A percentile compares a stretch with the other conserved stretches of the same genome.
Evolutionary conservation across 257 asterid genomes (phyloP).

Genomic region (Striga asiatica): DNA sequence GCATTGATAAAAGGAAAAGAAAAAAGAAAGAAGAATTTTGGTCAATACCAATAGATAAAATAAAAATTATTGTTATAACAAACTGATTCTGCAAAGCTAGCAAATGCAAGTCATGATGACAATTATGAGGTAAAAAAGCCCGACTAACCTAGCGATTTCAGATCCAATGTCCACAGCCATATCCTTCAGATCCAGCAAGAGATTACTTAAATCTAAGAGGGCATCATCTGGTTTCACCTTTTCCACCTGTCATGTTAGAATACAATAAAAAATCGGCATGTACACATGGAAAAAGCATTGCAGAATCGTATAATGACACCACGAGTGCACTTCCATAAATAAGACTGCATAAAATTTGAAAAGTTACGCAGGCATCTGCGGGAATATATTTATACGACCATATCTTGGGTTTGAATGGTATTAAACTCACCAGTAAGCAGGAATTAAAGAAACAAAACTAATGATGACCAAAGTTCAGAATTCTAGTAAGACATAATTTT

Average conservation of each 20-base stretch:
- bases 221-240: constrained; percentile 48
- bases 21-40: too few relatives aligned
- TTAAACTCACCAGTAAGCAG: not conserved
- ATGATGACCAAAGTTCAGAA: not conserved
- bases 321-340: not conserved
- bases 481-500: not conserved
- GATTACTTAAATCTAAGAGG: constrained; percentile 46
- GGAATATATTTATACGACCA: not conserved
- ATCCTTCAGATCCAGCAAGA: constrained; percentile 63
- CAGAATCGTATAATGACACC: not conserved
- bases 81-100: not conserved
- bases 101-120: not conserved
- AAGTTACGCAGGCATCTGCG: not conserved
- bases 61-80: too few relatives aligned
- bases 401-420: not conserved
- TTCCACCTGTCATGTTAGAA: constrained; percentile 30
- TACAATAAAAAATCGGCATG: not conserved
- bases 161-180: constrained; percentile 82
- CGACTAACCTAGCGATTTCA: constrained; percentile 56
- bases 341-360: not conserved
- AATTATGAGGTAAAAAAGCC: not conserved
- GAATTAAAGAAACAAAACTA: not conserved
- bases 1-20: too few relatives aligned
- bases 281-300: not conserved
- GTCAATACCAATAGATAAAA: too few relatives aligned